Conservation (phyloP, 129 eudicot species). For the Helichrysum umbraculigerum region DNA sequence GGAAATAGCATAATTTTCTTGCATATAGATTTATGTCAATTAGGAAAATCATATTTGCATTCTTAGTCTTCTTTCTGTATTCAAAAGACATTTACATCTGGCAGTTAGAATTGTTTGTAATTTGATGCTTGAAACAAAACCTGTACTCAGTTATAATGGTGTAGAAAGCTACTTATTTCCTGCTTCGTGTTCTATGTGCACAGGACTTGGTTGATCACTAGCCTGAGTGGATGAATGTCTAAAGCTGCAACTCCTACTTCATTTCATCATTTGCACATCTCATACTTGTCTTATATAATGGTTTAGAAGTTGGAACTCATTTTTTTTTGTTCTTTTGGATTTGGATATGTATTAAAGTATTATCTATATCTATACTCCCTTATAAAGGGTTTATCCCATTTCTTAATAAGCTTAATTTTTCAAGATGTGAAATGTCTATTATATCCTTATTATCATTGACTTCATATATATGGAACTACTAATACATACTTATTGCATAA, state of each 20-base stretch:
- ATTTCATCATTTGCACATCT: constrained; percentile 4
- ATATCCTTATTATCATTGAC: no score
- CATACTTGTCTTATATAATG: not conserved
- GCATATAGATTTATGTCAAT: not conserved
- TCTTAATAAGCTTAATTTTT: no score
- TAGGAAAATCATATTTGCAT: not conserved
- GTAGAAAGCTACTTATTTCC: not conserved
- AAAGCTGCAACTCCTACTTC: constrained; percentile 7
- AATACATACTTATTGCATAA: no score
- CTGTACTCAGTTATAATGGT: not conserved
- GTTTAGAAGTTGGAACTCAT: constrained; percentile 14
- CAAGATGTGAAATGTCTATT: no score
- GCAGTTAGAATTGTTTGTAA: not conserved
- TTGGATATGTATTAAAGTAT: no score
- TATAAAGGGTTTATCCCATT: no score
- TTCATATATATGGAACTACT: no score
- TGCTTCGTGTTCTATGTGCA: constrained; percentile 13
- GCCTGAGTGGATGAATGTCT: constrained; percentile 12
- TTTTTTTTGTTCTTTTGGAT: no score
- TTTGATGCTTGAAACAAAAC: not conserved
- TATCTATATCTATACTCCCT: no score
- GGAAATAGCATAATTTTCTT: not conserved
- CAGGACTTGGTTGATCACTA: constrained; percentile 24
- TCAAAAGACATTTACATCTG: not conserved
- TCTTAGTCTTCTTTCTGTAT: not conserved